Evolutionary conservation across 495 filamentous ascomycete genomes (phyloP), one percentile per base, ranked within the genome.

Genomic region (Gamarada debralockiae): DNA sequence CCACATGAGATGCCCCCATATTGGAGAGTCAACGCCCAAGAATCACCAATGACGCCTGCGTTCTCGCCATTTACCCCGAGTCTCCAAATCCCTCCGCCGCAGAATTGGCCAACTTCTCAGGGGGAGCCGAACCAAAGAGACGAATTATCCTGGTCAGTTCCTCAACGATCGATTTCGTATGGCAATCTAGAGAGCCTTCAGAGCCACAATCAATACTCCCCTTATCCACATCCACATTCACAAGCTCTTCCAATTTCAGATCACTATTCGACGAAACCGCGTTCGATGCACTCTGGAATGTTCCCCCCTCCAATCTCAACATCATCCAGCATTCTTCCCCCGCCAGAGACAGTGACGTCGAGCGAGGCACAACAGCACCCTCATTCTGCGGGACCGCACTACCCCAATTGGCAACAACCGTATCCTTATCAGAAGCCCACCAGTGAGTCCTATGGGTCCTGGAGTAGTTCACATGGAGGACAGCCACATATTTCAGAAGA

Each of bases 141-240:
- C 8, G 62, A 65, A 12, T 9, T 60, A 17, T 37, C 56, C 20
- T 65, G 62, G 62, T 49, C 56, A 17, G 54, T 39, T 15, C 62
- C 60, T n/a, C 59, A 65, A 31, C 53, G 62, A 20, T 62, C 62
- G 1, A 58, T 63, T 8, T 65, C 62, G 2, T 65, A 62, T 38
- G 56, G 54, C 45, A 65, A 62, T 42, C 43, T 60, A 9, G 62
- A 62, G 44, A 50, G 54, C 20, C 24, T 65, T 5, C 55, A 58
- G 13, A 48, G 41, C 21, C 62, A 65, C 14, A 49, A 55, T 18
- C 51, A 56, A 3, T 57, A 57, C 40, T 6, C 44, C 3, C 43
- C 49, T 15, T 60, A 56, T 48, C 17, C 40, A 6, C 48, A 59
- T 31, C 22, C 47, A 15, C 53, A 47, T 21, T 21, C 56, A 10